These are phyloP conservation scores for Priceomyces haplophilus DNA, from an alignment of 805 yeast species.

Conservation along the genomic window DNA sequence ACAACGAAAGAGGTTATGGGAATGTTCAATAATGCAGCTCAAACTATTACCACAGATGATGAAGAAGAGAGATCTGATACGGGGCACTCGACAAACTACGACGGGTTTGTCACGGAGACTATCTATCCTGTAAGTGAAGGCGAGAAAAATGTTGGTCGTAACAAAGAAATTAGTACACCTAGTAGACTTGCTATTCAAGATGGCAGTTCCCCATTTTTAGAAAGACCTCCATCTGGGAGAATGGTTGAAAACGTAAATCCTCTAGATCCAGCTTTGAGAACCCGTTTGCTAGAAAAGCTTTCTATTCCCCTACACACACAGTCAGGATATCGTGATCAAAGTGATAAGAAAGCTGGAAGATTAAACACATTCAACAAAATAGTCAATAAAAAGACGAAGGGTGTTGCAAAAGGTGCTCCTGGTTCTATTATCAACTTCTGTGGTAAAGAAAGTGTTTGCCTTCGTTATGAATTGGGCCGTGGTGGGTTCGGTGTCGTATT, in stretches of 20 bases:
- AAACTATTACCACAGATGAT: slow-evolving; percentile 26
- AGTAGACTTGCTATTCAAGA: slow-evolving; percentile 18
- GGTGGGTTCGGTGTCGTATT: slow-evolving; percentile 83
- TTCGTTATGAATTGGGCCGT: slow-evolving; percentile 61
- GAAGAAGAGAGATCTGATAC: slow-evolving; percentile 23
- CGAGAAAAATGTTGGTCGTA: slow-evolving; percentile 1
- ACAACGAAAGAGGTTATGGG: slow-evolving; percentile 71
- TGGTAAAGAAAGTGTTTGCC: slow-evolving; percentile 40
- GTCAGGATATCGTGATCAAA: slow-evolving; percentile 34
- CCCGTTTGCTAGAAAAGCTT: slow-evolving; percentile 35
- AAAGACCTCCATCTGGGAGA: slow-evolving; percentile 19
- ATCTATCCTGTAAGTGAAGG: slow-evolving; percentile 16
- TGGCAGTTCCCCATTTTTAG: slow-evolving; percentile 50
- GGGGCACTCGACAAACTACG: slow-evolving; percentile 34
- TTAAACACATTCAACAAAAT: slow-evolving; percentile 34
- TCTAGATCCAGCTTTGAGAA: slow-evolving; percentile 40
- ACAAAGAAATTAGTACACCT: slow-evolving; percentile 24
- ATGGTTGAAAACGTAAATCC: slow-evolving; percentile 32
- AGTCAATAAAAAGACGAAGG: slow-evolving; percentile 33
- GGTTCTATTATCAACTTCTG: slow-evolving; percentile 44
- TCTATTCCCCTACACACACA: slow-evolving; percentile 31
- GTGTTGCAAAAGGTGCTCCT: slow-evolving; percentile 31
- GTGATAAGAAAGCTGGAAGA: slow-evolving; percentile 22
- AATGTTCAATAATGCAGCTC: slow-evolving; percentile 65
- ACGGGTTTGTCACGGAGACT: slow-evolving; percentile 52